These are phyloP conservation scores for Gloeopeniophorella convolvens DNA, from an alignment of 768 basidiomycete species.

Conservation along the genomic window DNA sequence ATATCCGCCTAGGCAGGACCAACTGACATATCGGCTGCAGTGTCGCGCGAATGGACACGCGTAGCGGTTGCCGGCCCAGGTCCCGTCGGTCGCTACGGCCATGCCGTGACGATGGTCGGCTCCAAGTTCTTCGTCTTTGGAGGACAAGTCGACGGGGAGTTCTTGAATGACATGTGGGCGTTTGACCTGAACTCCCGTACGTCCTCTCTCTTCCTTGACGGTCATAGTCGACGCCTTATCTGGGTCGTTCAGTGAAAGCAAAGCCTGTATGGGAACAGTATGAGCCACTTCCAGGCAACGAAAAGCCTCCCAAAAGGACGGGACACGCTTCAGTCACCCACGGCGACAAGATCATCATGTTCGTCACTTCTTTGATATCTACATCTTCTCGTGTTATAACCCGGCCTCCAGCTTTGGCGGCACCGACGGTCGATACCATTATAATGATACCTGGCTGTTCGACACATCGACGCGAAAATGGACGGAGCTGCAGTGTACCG, in stretches of 20 bases:
- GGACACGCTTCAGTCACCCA: conserved; percentile 86
- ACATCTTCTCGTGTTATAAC: conserved; percentile 1
- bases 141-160: conserved; percentile 92
- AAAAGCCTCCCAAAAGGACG: conserved; percentile 75
- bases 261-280: conserved; percentile 78
- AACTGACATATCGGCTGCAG: conserved; percentile 34
- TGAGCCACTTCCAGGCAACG: conserved; percentile 49
- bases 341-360: conserved; percentile 42
- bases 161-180: conserved; percentile 91
- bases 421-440: conserved; percentile 97
- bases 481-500: conserved; percentile 93
- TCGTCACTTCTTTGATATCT: conserved; percentile 16
- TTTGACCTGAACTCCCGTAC: conserved; percentile 93
- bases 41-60: conserved; percentile 91
- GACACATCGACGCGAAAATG: conserved; percentile 75
- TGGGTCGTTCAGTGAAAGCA: conserved; percentile 61
- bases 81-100: conserved; percentile 90
- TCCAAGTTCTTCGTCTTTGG: conserved; percentile 94
- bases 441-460: conserved; percentile 98
- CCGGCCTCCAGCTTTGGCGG: conserved; percentile 78
- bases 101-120: conserved; percentile 88
- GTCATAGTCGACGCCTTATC: conserved; percentile 5
- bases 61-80: conserved; percentile 70
- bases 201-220: conserved; percentile 26
- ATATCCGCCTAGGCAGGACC: neutral